These are phyloP conservation scores for Fusarium globosum DNA, from an alignment of 2,329 filamentous ascomycete species.

Conservation along the genomic window DNA sequence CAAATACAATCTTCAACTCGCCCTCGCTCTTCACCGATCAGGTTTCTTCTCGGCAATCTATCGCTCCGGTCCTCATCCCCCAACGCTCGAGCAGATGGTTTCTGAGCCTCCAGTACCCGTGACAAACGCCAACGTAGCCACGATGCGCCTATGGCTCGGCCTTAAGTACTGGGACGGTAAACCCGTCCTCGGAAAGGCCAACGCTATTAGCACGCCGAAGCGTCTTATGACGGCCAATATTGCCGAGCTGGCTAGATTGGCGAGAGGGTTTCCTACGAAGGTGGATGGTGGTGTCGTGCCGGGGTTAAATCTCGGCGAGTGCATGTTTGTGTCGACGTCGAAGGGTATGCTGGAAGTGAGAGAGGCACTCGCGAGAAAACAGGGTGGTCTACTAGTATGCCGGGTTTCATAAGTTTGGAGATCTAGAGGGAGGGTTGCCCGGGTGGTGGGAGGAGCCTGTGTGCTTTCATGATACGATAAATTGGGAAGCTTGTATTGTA, in stretches of 20 bases:
- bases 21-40: slow-evolving; percentile 81
- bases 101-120: slow-evolving; percentile 65
- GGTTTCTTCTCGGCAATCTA: slow-evolving; percentile 86
- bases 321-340: slow-evolving; percentile 82
- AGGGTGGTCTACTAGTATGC: slow-evolving; percentile 85
- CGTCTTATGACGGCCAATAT: slow-evolving; percentile 75
- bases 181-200: slow-evolving; percentile 78
- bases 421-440: neutral
- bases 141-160: slow-evolving; percentile 84
- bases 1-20: slow-evolving; percentile 81
- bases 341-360: slow-evolving; percentile 82
- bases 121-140: slow-evolving; percentile 77
- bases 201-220: slow-evolving; percentile 78
- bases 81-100: slow-evolving; percentile 58
- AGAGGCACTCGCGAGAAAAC: slow-evolving; percentile 82
- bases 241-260: slow-evolving; percentile 70
- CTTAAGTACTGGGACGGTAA: slow-evolving; percentile 89
- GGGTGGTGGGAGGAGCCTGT: slow-evolving; percentile 11
- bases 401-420: slow-evolving; percentile 62
- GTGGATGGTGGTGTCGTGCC: slow-evolving; percentile 73
- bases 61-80: slow-evolving; percentile 70
- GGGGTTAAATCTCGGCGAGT: slow-evolving; percentile 83
- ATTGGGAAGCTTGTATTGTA: slow-evolving; percentile 44
- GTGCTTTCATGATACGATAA: slow-evolving; percentile 38
- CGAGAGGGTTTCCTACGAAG: slow-evolving; percentile 72